Conservation (phyloP, 495 filamentous ascomycete species). For the Staphylotrichum tortipilum region DNA sequence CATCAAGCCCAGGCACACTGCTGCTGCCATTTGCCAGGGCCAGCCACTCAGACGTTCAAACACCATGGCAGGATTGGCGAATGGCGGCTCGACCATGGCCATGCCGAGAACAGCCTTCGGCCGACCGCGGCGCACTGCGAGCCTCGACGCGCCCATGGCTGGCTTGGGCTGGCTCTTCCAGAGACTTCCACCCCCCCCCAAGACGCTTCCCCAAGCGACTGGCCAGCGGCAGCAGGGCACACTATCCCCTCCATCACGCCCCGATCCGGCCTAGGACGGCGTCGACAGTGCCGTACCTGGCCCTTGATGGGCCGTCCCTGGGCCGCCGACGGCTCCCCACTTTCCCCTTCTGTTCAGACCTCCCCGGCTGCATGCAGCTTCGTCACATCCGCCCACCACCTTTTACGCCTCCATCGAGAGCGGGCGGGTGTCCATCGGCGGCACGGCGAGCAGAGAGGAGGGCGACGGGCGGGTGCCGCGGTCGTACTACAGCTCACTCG, state of each 20-base stretch:
- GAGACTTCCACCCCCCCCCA: slow-evolving; percentile 3
- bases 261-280: slow-evolving; percentile 10
- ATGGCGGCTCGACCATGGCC: no score
- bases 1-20: no score
- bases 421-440: slow-evolving; percentile 8
- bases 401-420: not conserved
- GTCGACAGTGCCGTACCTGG: slow-evolving; percentile 2
- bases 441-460: slow-evolving; percentile 2
- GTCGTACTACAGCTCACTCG: no score
- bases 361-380: not conserved
- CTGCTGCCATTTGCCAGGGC: no score
- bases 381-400: slow-evolving; percentile 5
- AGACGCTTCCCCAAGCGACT: not conserved
- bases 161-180: no score
- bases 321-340: slow-evolving; percentile 1
- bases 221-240: slow-evolving; percentile 12
- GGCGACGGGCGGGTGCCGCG: no score
- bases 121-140: no score
- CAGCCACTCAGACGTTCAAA: no score
- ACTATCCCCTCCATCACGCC: slow-evolving; percentile 16
- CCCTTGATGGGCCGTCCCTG: not conserved
- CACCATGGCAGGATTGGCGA: no score
- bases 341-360: slow-evolving; percentile 2
- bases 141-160: no score
- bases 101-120: no score